Base-by-base conservation (phyloP, 1,284 basidiomycete species). In the Irpex sp. region DNA sequence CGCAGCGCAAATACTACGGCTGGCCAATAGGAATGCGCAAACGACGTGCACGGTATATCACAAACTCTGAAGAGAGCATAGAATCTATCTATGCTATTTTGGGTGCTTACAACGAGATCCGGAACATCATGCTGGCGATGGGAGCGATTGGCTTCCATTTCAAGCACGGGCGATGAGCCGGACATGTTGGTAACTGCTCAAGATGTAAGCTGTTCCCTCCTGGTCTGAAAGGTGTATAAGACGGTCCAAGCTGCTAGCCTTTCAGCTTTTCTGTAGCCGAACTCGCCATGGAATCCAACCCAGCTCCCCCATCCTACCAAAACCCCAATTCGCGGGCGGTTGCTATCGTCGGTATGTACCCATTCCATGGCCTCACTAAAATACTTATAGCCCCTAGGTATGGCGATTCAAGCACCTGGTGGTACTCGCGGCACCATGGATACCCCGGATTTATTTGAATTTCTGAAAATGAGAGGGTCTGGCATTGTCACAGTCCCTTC, bases 361-460 rank as follows among this genome's bases (percentile, higher is more conserved):
- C 3, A 11, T 19, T 50, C 31, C 19, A 21, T 17, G 39, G 15
- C 17, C 13, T 36, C 4, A n/a, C 15, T 21, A 8, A 19, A 15
- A n/a, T 21, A n/a, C 21, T 58, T 7, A 26, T 47, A 21, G 13
- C 13, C 33, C 50, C 17, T 19, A 66, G 65, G 63, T 15, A 17
- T 66, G 13, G 64, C 65, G 11, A 61, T 66, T 19, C 58, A 31
- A 56, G 65, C 65, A 19, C 65, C 65, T 21, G 65, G 65, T 21
- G 65, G 63, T 15, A 57, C 60, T n/a, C 36, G 26, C 15, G 46
- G 37, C 17, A 63, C 63, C 4, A 60, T 66, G 13, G 65, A 66
- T 43, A 64, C 63, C 5, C 33, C 58, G 19, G 65, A 33, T 33
- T 66, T 66, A 51, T 61, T 58, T 46, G 63, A 66, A 46, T 64